These are phyloP conservation scores for Trametes elegans DNA, from an alignment of 768 basidiomycete genomes.

Conservation along the genomic window DNA sequence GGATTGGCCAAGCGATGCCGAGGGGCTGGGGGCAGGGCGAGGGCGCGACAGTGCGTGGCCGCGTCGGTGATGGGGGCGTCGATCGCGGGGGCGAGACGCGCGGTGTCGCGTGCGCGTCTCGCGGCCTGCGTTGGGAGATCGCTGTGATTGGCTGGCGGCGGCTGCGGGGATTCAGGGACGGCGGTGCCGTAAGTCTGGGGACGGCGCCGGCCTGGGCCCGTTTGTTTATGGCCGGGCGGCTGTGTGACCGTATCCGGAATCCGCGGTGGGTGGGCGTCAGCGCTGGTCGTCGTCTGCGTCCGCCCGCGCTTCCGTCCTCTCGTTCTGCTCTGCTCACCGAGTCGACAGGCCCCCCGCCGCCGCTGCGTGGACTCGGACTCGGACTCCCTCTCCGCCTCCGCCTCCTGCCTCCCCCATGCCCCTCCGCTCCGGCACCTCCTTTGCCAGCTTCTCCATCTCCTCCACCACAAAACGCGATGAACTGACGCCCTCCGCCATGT, in stretches of 20 bases:
- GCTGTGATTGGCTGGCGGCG: neutral
- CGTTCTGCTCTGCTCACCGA: neutral
- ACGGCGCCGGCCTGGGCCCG: neutral
- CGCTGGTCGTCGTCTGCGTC: no score
- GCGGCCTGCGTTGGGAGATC: no score
- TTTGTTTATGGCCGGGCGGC: slow-evolving; percentile 3
- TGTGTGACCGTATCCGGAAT: neutral
- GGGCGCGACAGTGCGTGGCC: neutral
- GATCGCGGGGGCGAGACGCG: neutral
- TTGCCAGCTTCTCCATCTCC: slow-evolving; percentile 10
- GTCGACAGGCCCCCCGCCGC: neutral
- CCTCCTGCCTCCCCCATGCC: slow-evolving; percentile 9
- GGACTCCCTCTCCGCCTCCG: neutral
- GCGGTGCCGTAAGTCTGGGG: neutral
- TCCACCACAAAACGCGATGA: slow-evolving; percentile 21
- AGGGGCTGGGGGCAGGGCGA: neutral
- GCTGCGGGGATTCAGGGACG: neutral
- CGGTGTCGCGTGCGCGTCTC: neutral
- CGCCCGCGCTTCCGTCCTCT: no score
- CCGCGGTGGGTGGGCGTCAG: no score
- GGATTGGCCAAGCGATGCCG: neutral
- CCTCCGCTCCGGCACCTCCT: slow-evolving; percentile 15
- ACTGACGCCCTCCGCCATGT: slow-evolving; percentile 5
- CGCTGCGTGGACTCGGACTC: neutral
- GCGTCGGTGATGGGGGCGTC: neutral